Conservation (phyloP, 2,329 filamentous ascomycete species). For the Fusarium napiforme region DNA sequence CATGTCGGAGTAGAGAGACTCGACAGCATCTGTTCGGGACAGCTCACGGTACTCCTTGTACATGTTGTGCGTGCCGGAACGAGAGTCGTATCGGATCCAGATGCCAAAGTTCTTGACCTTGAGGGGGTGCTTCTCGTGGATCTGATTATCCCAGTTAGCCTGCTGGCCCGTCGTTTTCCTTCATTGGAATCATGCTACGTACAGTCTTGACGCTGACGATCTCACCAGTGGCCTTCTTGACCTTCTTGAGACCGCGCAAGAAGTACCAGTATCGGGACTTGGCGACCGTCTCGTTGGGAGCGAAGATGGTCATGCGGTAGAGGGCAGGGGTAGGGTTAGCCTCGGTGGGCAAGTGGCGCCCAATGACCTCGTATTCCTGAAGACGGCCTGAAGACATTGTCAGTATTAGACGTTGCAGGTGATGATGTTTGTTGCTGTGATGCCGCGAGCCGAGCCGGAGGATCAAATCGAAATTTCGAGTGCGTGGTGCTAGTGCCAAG, state of each 20-base stretch:
- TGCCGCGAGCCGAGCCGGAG: constrained; percentile 28
- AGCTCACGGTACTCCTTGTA: constrained; percentile 99
- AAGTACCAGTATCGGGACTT: constrained; percentile 99
- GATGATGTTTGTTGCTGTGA: constrained; percentile 5
- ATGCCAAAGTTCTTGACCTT: constrained; percentile 99
- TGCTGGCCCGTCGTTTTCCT: neutral
- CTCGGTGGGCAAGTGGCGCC: constrained; percentile 98
- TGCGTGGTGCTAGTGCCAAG: neutral
- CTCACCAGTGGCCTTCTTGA: constrained; percentile 99
- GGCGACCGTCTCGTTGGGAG: constrained; percentile 95
- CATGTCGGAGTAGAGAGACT: constrained; percentile 99
- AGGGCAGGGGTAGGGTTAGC: constrained; percentile 96
- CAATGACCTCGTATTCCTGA: constrained; percentile 99
- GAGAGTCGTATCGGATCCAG: constrained; percentile 99
- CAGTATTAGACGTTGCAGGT: constrained; percentile 43
- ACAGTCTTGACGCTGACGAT: constrained; percentile 97
- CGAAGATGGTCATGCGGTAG: constrained; percentile 99
- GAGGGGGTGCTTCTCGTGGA: constrained; percentile 97
- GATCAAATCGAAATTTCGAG: constrained; percentile 14
- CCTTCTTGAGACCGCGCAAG: constrained; percentile 98
- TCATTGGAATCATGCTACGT: constrained; percentile 55
- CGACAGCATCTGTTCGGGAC: constrained; percentile 93
- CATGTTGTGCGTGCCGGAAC: constrained; percentile 99
- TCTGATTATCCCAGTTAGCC: constrained; percentile 63
- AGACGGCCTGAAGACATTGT: constrained; percentile 82